phyloP scores from a whole-genome alignment of 495 filamentous ascomycete genomes.

The Sordaria brevicollis region DNA sequence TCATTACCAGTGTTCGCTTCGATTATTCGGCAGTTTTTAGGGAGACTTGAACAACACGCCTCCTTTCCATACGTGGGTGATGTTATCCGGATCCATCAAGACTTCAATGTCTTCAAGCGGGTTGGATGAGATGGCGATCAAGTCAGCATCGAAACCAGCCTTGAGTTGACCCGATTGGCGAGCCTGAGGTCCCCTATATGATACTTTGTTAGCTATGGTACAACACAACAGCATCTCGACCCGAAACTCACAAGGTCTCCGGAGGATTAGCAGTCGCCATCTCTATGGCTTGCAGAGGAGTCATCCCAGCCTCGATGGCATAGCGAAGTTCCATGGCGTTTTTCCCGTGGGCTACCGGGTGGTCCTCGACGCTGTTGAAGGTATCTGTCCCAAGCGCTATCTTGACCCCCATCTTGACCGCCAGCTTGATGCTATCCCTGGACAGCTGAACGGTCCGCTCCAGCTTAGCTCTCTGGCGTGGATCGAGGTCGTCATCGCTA shows the following conservation, averaged over 20 bases:
- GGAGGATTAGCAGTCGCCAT: conserved; percentile 42
- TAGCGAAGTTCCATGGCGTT: conserved; percentile 37
- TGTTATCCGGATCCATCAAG: conserved; percentile 28
- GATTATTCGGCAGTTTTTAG: not conserved
- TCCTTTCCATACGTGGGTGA: conserved; percentile 38
- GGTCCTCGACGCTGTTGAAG: not conserved
- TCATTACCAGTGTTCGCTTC: not conserved
- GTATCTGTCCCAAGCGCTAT: conserved; percentile 39
- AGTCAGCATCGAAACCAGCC: conserved; percentile 38
- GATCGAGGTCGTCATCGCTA: conserved; percentile 17
- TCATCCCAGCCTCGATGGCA: conserved; percentile 41
- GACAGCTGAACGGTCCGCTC: conserved; percentile 12
- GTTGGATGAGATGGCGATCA: conserved; percentile 34
- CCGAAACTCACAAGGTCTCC: conserved; percentile 19
- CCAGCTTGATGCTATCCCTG: conserved; percentile 17
- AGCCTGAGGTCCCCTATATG: conserved; percentile 23
- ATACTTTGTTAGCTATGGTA: not conserved
- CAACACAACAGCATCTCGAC: not conserved
- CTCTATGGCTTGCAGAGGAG: conserved; percentile 41
- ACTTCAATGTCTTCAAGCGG: conserved; percentile 37
- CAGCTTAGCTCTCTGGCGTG: conserved; percentile 27
- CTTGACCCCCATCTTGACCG: conserved; percentile 28
- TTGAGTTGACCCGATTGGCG: conserved; percentile 39
- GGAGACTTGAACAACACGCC: conserved; percentile 29
- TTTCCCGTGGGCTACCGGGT: conserved; percentile 24